Evolutionary conservation across 1,284 basidiomycete species (phyloP), one percentile per base, ranked within the genome.

Genomic region (Apiotrichum sp.): DNA sequence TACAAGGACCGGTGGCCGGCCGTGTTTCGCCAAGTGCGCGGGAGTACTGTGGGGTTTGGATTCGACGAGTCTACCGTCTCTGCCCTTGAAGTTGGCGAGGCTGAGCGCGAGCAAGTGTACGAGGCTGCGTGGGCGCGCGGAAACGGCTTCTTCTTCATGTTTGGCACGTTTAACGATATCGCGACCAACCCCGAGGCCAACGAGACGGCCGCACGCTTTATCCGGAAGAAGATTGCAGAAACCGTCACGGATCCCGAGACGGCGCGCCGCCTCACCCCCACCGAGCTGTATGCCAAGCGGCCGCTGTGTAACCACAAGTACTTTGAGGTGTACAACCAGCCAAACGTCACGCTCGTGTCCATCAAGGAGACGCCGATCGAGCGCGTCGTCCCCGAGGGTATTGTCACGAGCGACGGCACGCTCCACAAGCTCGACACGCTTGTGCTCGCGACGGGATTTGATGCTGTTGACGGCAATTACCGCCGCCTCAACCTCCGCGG

Each of bases 81-180:
- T 1, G 47, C 50, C 9, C 33, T 52, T 13, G 29, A 16, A 29
- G 53, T 55, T 3, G 14, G 5, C 11, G 44, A 29, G 31, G 57
- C 34, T 31, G 47, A 55, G 53, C 49, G 53, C 11, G 50, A 59
- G 41, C 36, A 43, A 2, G 38, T 51, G 6, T 59, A 47, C 42
- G 50, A 59, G 36, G 38, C 22, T 1, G 57, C 53, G 9, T 59
- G 57, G 57, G 32, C 44, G 36, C 50, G 44, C 22, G 56, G 56
- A 1, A 57, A 57, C 47, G 56, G 56, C 29, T 58, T 58, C 42
- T 46, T 36, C 29, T 59, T 55, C 53, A 55, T 59, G 50, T 59
- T 55, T 36, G 57, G 57, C 14, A 55, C 57, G 14, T 59, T 59
- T 42, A 46, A 35, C 38, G 57, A 59, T 38, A 47, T 59, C 38